Base-by-base conservation (phyloP, 805 yeast genomes). In the Diddensiella transvaalensis region DNA sequence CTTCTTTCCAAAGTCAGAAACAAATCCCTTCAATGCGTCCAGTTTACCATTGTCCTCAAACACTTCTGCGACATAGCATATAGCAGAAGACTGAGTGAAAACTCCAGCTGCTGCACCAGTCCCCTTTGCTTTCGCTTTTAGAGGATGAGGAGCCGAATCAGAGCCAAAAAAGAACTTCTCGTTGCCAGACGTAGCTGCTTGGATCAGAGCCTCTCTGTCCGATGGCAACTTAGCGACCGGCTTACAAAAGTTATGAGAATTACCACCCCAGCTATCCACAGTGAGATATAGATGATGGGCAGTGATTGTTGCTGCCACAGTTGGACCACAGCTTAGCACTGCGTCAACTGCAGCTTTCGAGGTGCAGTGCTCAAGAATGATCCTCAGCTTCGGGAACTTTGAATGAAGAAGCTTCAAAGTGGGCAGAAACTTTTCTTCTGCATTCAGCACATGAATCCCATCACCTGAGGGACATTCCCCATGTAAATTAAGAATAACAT, bases 101-200 rank as follows among this genome's bases (percentile, higher is more conserved):
- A 93, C 96, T 61, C 99, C 99, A n/a, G 99, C 99, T 60, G 97
- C 88, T 15, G 91, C 97, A 19, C 90, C 91, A 32, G 74, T 71
- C 56, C 80, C 88, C 52, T 77, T 83, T 22, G 87, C 74, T 67
- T 95, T 95, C 51, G 82, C 82, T 53, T 78, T 78, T 22, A 87
- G 61, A 4, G 96, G 95, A 65, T 93, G 99, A 22, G 99, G 99
- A 24, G 99, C 99, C 19, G 96, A 87, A 66, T 93, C 99, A 1
- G 96, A 87, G 4, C 99, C 99, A 63, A 90, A 93, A 72, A 93
- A 87, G 67, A 90, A 93, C 73, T 82, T 90, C 37, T 95, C 87
- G 57, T 85, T 82, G 3, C 98, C 98, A 1, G 93, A 82, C 5
- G 86, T 82, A 1, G 97, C 99, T 35, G 99, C 98, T 32, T 73